phyloP scores from a whole-genome alignment of 2,329 filamentous ascomycete species.

The Cladophialophora carrionii region DNA sequence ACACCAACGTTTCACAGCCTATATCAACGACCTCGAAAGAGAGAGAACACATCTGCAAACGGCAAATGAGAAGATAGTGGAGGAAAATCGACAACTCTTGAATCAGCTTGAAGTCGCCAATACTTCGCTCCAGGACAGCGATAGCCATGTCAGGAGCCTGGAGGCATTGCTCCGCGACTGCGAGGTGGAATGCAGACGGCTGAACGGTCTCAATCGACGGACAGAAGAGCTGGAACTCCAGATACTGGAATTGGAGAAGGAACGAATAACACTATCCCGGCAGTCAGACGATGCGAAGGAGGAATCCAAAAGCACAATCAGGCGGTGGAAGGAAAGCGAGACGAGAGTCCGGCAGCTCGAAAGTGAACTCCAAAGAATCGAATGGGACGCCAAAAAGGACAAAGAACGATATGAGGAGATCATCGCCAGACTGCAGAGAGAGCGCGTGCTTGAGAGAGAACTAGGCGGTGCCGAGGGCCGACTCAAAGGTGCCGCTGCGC shows the following conservation, averaged over 20 bases:
- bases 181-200: conserved; percentile 72
- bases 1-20: conserved; percentile 68
- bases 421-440: conserved; percentile 78
- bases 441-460: conserved; percentile 79
- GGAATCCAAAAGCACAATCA: conserved; percentile 76
- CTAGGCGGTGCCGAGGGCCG: conserved; percentile 77
- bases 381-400: conserved; percentile 79
- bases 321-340: conserved; percentile 85
- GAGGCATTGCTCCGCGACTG: conserved; percentile 76
- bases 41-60: conserved; percentile 74
- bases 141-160: conserved; percentile 75
- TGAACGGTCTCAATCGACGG: conserved; percentile 73
- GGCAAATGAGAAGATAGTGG: conserved; percentile 74
- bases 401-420: conserved; percentile 79
- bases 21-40: conserved; percentile 73
- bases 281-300: conserved; percentile 69
- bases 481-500: conserved; percentile 76
- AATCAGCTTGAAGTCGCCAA: conserved; percentile 86
- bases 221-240: conserved; percentile 81
- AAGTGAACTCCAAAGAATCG: conserved; percentile 85
- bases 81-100: conserved; percentile 79
- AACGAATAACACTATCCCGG: conserved; percentile 73
- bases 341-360: conserved; percentile 76
- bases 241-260: conserved; percentile 75
- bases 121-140: conserved; percentile 74